Evolutionary conservation across 1,284 basidiomycete genomes (phyloP), one percentile per base, ranked within the genome.

Genomic region (Cronartium quercuum): DNA sequence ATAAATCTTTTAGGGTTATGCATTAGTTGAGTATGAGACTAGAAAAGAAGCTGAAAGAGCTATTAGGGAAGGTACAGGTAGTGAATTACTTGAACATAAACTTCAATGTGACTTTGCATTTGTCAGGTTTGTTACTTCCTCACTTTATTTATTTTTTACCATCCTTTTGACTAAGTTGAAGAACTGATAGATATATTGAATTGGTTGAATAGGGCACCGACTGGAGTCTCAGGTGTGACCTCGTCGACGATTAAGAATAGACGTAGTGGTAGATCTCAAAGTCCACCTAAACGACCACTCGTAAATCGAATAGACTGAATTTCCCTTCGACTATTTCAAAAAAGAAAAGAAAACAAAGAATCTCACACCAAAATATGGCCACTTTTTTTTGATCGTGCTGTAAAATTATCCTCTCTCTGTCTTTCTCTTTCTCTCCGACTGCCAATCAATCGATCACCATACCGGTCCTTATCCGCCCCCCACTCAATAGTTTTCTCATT

Each of bases 101-200:
- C 86, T 98, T 61, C 88, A 91, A 78, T 95, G 94, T 79, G 95
- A 98, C 81, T 98, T 94, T 82, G 94, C 92, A 0, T 98, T 98
- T 80, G 90, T 97, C 42, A 87, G 92, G 34, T 92, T 93, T 60
- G 88, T 90, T n/a, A 65, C 69, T 61, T 75, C 29, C 40, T 65
- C 68, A 24, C 34, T 34, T 10, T 42, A 9, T 3, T 63, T 55
- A 24, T n/a, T 9, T 55, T 15, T 21, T 60, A 6, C 70, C 65
- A 70, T 62, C 58, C 35, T 61, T 66, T 29, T 66, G 21, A 76
- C 55, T 76, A 77, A 10, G 55, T 76, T 76, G 29, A 18, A 13
- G 29, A 5, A 47, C 62, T 34, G 10, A 13, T n/a, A 21, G 6
- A 13, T 61, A 38, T 66, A 58, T 44, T 24, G 2, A 21, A 37